Conservation (phyloP, 768 basidiomycete species). For the Inosperma sp. region DNA sequence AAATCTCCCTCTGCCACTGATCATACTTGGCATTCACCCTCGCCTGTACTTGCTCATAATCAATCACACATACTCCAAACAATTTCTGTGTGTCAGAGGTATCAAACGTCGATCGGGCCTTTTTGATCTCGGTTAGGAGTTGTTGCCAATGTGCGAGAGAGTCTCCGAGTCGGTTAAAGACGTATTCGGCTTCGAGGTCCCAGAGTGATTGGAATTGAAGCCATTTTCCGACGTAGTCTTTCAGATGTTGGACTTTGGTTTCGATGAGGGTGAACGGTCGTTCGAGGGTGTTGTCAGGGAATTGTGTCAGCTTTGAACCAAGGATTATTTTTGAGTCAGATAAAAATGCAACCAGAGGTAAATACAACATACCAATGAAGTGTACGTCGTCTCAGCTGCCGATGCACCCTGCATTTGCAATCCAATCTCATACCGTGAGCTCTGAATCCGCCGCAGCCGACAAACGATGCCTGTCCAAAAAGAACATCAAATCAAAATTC, state of each 20-base stretch:
- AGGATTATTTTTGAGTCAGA: slow-evolving; percentile 7
- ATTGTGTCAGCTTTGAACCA: slow-evolving; percentile 78
- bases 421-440: slow-evolving; percentile 95
- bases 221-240: slow-evolving; percentile 95
- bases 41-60: slow-evolving; percentile 97
- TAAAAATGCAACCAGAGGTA: slow-evolving; percentile 2
- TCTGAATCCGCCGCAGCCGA: slow-evolving; percentile 80
- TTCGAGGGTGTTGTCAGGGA: slow-evolving; percentile 63
- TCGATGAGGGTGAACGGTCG: slow-evolving; percentile 86
- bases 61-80: slow-evolving; percentile 86
- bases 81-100: slow-evolving; percentile 89
- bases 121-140: slow-evolving; percentile 94
- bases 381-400: slow-evolving; percentile 71
- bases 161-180: slow-evolving; percentile 93
- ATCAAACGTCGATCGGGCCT: slow-evolving; percentile 93
- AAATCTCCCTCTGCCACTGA: slow-evolving; percentile 93
- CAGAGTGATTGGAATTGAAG: slow-evolving; percentile 98
- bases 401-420: slow-evolving; percentile 77
- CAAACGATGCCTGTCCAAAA: slow-evolving; percentile 70
- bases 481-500: slow-evolving; percentile 11
- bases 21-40: slow-evolving; percentile 99
- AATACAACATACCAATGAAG: slow-evolving; percentile 60
- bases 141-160: slow-evolving; percentile 93
- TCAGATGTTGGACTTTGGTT: slow-evolving; percentile 79
- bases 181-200: slow-evolving; percentile 97